phyloP scores from a whole-genome alignment of 805 yeast genomes.

The Ogataea saltuana region DNA sequence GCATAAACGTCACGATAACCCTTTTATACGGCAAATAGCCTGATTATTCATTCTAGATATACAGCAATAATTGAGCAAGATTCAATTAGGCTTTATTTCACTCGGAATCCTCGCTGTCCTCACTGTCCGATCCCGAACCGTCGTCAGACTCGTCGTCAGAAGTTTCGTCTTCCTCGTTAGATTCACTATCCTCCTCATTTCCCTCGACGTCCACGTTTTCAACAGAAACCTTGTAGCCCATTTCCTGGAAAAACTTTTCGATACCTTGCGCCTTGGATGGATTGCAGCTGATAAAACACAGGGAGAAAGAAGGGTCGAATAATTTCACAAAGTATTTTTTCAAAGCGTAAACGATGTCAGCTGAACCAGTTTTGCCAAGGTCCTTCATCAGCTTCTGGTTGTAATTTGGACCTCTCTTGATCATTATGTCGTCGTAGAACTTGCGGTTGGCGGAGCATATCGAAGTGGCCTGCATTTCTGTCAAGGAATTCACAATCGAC shows the following conservation, averaged over 20 bases:
- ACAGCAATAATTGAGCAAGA: too few species aligned
- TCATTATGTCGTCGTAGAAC: conserved; percentile 64
- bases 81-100: too few species aligned
- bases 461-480: conserved; percentile 65
- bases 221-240: conserved; percentile 60
- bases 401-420: conserved; percentile 70
- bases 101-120: conserved; percentile 15
- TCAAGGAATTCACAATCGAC: conserved; percentile 69
- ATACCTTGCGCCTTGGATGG: conserved; percentile 57
- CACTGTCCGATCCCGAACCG: conserved; percentile 18
- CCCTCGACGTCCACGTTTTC: conserved; percentile 50
- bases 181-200: conserved; percentile 31
- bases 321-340: conserved; percentile 63
- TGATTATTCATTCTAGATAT: conserved; percentile 3
- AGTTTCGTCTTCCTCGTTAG: conserved; percentile 34
- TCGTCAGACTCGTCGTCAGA: conserved; percentile 27
- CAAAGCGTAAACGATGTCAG: conserved; percentile 52
- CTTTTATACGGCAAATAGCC: conserved; percentile 3
- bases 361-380: conserved; percentile 52
- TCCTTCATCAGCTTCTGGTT: conserved; percentile 52
- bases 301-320: conserved; percentile 57
- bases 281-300: conserved; percentile 72
- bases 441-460: conserved; percentile 65
- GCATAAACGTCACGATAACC: too few species aligned
- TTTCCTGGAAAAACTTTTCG: conserved; percentile 43